Conservation (phyloP, 192 early-diverging fungal genomes). For the Backusella liffmaniae region DNA sequence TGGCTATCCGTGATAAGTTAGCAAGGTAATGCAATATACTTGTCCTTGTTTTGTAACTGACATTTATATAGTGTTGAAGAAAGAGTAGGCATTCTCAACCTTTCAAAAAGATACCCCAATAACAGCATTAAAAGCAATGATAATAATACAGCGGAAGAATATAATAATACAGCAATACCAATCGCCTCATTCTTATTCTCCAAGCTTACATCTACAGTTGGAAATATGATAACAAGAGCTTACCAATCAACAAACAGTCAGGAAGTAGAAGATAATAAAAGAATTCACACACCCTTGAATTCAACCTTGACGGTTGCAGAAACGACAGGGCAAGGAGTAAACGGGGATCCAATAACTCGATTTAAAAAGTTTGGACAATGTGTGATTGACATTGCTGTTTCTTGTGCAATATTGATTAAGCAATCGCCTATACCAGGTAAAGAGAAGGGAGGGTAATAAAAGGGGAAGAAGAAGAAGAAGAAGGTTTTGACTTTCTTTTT, state of each 20-base stretch:
- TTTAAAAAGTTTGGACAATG: conserved; percentile 20
- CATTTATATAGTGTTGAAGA: conserved; percentile 14
- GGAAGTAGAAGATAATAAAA: not conserved
- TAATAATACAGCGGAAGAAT: not conserved
- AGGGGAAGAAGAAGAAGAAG: too few relatives aligned
- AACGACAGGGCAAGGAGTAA: conserved; percentile 6
- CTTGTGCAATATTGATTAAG: conserved; percentile 46
- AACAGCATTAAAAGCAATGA: not conserved
- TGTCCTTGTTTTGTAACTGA: not conserved
- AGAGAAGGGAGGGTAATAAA: too few relatives aligned
- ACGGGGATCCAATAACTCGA: conserved; percentile 7
- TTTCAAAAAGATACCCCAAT: conserved; percentile 6
- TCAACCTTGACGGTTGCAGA: not conserved
- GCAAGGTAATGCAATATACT: conserved; percentile 10
- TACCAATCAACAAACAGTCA: not conserved
- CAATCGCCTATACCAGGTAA: conserved; percentile 52
- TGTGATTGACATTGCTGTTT: conserved; percentile 44
- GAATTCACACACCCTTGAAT: conserved; percentile 2
- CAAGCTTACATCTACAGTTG: not conserved
- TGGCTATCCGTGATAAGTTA: conserved; percentile 24
- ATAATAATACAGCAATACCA: conserved; percentile 3
- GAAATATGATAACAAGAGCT: not conserved
- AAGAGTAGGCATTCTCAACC: conserved; percentile 19
- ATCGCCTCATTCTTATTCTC: conserved; percentile 53
- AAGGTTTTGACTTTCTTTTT: too few relatives aligned